Conservation (phyloP, 441 rosid species). For the Omphalea diandra region DNA sequence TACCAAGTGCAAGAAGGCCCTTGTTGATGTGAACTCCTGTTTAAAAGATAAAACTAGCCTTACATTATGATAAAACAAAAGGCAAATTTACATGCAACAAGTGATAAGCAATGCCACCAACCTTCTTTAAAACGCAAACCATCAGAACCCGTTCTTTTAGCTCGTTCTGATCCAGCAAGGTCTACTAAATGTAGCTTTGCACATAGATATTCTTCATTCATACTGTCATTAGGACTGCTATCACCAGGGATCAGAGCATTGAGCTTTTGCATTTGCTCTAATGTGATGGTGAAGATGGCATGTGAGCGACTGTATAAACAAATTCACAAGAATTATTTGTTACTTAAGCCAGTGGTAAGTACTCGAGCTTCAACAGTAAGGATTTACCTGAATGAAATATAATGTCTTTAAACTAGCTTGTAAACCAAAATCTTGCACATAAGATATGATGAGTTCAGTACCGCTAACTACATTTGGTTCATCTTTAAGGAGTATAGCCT, state of each 20-base stretch:
- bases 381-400: no score
- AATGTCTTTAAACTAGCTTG: no score
- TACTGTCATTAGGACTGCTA: slow-evolving; percentile 46
- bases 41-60: slow-evolving; percentile 28
- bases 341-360: slow-evolving; percentile 1
- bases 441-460: neutral
- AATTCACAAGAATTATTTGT: slow-evolving; percentile 21
- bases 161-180: slow-evolving; percentile 99
- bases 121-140: slow-evolving; percentile 99
- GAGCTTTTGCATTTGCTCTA: slow-evolving; percentile 90
- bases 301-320: slow-evolving; percentile 81
- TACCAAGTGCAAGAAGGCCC: slow-evolving; percentile 99
- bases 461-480: no score
- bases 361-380: slow-evolving; percentile 14
- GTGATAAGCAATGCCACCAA: slow-evolving; percentile 29
- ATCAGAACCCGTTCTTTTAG: slow-evolving; percentile 96
- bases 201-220: slow-evolving; percentile 93
- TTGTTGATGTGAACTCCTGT: slow-evolving; percentile 95
- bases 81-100: slow-evolving; percentile 19
- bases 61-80: slow-evolving; percentile 20
- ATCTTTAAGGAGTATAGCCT: neutral
- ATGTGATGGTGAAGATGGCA: slow-evolving; percentile 96
- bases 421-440: no score
- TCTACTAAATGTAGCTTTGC: slow-evolving; percentile 98
- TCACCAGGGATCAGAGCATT: slow-evolving; percentile 59